Base-by-base conservation (phyloP, 192 early-diverging fungal species). In the Backusella mclennaniae region DNA sequence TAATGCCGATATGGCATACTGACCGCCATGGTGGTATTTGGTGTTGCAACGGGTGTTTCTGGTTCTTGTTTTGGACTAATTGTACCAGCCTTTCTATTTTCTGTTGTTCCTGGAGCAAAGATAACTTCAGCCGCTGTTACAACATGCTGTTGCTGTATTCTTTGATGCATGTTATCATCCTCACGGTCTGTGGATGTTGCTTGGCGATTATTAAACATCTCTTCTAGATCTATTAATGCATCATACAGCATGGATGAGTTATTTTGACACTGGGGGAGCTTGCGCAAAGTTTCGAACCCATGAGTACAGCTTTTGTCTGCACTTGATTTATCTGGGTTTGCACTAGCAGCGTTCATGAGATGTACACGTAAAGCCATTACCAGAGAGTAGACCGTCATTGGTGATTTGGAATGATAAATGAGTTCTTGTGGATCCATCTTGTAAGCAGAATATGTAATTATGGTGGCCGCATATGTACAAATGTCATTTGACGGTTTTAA, bases 351-450 rank as follows among this genome's bases (percentile, higher is more conserved):
- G 26, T 76, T 76, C 66, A 76, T 66, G 26, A 76, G 35, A 52
- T 87, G 86, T 23, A 87, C 82, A 21, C 80, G 83, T 23, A 85
- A 77, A 35, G 86, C 86, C 14, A 83, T 79, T 42, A 87, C 82
- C 19, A 87, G 35, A 69, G 84, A 85, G 70, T 85, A 87, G 14
- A 82, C 76, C 6, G 81, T 76, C 77, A 82, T 83, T 72, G 85
- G 84, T 35, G 82, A 84, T 44, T 82, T 81, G 26, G 84, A 74
- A 11, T 86, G 75, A 6, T 81, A 83, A 52, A 84, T 78, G 6
- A 79, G 78, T n/a, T 84, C 67, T 26, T 83, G 80, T 0, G 69
- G 69, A 73, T 80, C 77, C 49, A 85, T 69, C 6, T 36, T 23
- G 23, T 19, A 69, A 39, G 68, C 68, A 8, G 19, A 21, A 69